These are phyloP conservation scores for Pyrenophora graminea DNA, from an alignment of 2,329 filamentous ascomycete genomes.

Conservation along the genomic window DNA sequence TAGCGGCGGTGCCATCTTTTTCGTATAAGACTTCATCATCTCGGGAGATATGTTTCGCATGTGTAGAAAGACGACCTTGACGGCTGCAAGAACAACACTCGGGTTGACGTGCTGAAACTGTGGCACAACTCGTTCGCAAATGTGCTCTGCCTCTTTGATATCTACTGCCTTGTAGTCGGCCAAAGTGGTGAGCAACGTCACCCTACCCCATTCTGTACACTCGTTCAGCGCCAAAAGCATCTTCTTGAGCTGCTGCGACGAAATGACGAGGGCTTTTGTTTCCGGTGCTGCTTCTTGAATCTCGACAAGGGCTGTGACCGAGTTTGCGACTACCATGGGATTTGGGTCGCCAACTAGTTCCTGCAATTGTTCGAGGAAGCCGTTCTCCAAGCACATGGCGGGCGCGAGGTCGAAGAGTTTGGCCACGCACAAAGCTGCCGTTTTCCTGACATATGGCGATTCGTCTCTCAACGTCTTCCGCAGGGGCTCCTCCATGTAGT, in stretches of 20 bases:
- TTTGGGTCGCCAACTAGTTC: conserved; percentile 97
- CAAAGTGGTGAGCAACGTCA: conserved; percentile 87
- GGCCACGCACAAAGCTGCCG: conserved; percentile 94
- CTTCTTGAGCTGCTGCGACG: conserved; percentile 84
- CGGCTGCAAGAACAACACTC: conserved; percentile 93
- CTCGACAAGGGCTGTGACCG: conserved; percentile 88
- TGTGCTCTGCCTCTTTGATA: conserved; percentile 94
- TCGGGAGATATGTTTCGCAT: conserved; percentile 85
- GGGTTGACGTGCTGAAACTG: conserved; percentile 99
- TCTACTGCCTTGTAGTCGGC: conserved; percentile 87
- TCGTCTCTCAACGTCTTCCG: conserved; percentile 96
- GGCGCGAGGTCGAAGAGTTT: conserved; percentile 97
- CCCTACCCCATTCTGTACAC: conserved; percentile 96
- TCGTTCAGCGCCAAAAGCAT: conserved; percentile 95
- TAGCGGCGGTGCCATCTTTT: conserved; percentile 97
- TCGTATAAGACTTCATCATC: conserved; percentile 80
- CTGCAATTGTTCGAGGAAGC: conserved; percentile 90
- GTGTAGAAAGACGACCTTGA: conserved; percentile 96
- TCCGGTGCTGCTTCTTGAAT: conserved; percentile 90
- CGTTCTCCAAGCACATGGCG: conserved; percentile 90
- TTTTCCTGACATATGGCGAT: conserved; percentile 97
- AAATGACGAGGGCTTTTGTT: conserved; percentile 83
- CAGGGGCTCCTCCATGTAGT: conserved; percentile 98
- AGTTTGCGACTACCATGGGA: conserved; percentile 98
- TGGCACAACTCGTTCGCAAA: conserved; percentile 92